These are phyloP conservation scores for Blastocladiella emersonii DNA, from an alignment of 371 early-diverging fungal genomes.

Conservation along the genomic window DNA sequence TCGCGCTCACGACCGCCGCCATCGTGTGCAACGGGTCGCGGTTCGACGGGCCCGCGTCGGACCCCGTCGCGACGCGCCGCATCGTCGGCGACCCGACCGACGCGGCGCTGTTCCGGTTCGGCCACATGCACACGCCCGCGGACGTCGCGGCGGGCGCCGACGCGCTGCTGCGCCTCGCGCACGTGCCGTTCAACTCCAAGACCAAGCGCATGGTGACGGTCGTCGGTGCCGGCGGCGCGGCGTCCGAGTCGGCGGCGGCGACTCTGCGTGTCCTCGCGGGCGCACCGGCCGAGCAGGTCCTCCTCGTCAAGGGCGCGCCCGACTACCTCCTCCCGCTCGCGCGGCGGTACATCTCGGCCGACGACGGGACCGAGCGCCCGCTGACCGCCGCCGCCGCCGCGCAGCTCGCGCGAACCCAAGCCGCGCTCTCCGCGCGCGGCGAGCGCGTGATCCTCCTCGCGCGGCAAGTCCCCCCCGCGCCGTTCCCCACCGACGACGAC, in stretches of 20 bases:
- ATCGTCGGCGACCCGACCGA: constrained; percentile 64
- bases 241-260: too few relatives aligned
- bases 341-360: constrained; percentile 14
- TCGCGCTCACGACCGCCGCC: constrained; percentile 33
- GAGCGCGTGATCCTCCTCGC: constrained; percentile 48
- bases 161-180: constrained; percentile 19
- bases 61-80: constrained; percentile 33
- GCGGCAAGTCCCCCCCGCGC: neutral
- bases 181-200: constrained; percentile 54
- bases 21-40: constrained; percentile 48
- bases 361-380: constrained; percentile 24
- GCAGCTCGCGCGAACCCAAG: constrained; percentile 27
- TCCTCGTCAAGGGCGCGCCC: constrained; percentile 63
- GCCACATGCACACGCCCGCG: constrained; percentile 11
- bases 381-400: constrained; percentile 26
- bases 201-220: constrained; percentile 56
- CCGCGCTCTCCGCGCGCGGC: constrained; percentile 41
- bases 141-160: constrained; percentile 10
- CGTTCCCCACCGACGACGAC: neutral
- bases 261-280: too few relatives aligned
- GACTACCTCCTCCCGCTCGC: constrained; percentile 47
- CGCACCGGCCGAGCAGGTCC: constrained; percentile 12
- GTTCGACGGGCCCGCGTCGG: constrained; percentile 31
- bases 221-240: constrained; percentile 13
- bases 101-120: constrained; percentile 50